Evolutionary conservation across 306 rosid genomes (phyloP), one percentile per base, ranked within the genome.

Genomic region (Ziziphus jujuba): DNA sequence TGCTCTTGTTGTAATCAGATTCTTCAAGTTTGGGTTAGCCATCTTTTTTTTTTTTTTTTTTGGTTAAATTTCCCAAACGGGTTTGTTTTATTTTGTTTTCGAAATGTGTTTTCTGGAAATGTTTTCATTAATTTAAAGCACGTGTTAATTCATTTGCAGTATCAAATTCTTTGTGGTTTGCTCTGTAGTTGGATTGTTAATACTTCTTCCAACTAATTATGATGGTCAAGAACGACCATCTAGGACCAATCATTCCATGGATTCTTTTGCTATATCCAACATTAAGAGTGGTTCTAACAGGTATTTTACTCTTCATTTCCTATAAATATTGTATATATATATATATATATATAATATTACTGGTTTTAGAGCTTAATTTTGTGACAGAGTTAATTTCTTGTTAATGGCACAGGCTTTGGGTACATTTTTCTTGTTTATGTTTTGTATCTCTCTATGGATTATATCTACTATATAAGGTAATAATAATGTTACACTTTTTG

Each of bases 391-490:
- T 72, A 64, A 35, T 56, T 75, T 55, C 9, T 65, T 54, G 57
- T 75, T 36, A 38, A 61, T 28, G 66, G n/a, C 35, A 44, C 97
- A 92, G 98, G 90, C 93, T 90, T 62, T 92, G 98, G 98, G 89
- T 84, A 63, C 97, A 92, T 70, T 92, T 86, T 80, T 83, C 75
- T 22, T 92, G 88, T 73, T 75, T 87, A 66, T 92, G 89, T 85
- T 78, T 90, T 75, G 72, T 92, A 76, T 90, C 98, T 71, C 76
- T 92, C 56, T 92, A 86, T 75, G 98, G 88, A 63, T 35, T 90
- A 66, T 86, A 72, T 77, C 89, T 87, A 20, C 83, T 92, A 28
- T 81, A 90, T 77, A 83, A 76, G 98, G 98, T 92, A 72, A 28
- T 28, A 28, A 28, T 28, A 80, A 63, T 5, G 71, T 72, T 40